Evolutionary conservation across 2,329 filamentous ascomycete species (phyloP), one percentile per base, ranked within the genome.

Genomic region (Cladosporium sp.): DNA sequence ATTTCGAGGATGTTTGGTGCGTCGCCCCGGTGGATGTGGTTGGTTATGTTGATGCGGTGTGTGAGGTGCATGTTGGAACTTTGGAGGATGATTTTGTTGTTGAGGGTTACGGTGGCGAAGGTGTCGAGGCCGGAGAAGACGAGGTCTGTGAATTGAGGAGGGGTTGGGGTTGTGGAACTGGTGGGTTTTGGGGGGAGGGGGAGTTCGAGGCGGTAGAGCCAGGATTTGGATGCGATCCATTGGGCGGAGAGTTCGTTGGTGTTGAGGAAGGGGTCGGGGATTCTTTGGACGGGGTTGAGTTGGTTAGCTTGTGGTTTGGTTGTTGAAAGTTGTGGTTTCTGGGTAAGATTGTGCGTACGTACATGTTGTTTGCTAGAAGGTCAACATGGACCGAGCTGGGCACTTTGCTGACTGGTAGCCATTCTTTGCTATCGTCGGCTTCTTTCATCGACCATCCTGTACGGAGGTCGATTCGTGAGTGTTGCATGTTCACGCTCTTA

Each of bases 31-130:
- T 26, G 14, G 6, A 53, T 2, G 3, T 8, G 16, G 25, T 18
- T 21, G 28, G 25, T 28, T n/a, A 53, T n/a, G 28, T 30, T 30
- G 49, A 53, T 16, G 16, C 49, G 49, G 28, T 53, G 49, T 10
- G 82, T 80, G n/a, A 87, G 70, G 71, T 87, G 89, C 87, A 89
- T 89, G 74, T 89, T 89, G 67, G 87, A 84, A 10, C 83, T 82
- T 66, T 81, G 74, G 18, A 89, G 77, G 10, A 89, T 83, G 5
- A 6, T 1, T 1, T 16, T 39, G 48, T 23, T 23, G 48, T 28
- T 51, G 13, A 51, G 21, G 13, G 48, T 51, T 5, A 51, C 48
- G 7, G 11, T 51, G 48, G 48, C 48, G 13, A 25, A 51, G 14
- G 48, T 51, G 48, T 51, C 48, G 13, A 51, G 25, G 25, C 48